Evolutionary conservation across 768 basidiomycete genomes (phyloP), one percentile per base, ranked within the genome.

Genomic region (Psilocybe cubensis): DNA sequence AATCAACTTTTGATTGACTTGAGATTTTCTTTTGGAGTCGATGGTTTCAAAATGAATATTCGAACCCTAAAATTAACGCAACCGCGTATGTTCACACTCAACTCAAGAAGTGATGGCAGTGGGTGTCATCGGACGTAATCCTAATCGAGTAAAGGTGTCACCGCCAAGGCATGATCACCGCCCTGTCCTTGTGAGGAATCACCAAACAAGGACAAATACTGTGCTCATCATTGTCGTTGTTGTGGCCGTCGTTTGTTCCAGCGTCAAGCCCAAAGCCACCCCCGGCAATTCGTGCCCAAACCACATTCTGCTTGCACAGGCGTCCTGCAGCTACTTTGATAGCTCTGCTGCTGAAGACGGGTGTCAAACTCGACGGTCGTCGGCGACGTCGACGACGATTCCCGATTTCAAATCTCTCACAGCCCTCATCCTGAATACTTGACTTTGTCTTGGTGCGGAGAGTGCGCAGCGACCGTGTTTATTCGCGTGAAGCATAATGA

Each of bases 401-500:
- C 52, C 56, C 57, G 54, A 50, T 58, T 62, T 43, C 46, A 54
- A 54, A 20, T 25, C 25, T 51, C 58, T 54, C 58, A 29, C 56
- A 55, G 44, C 53, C 41, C 41, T 50, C 20, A 35, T 53, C 49
- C 58, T 56, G 50, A 33, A 59, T 44, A 54, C 54, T 52, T 43
- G 56, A 57, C 47, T 40, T 50, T 54, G 58, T 38, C 35, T 58
- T 55, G 59, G 59, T 61, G 57, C 49, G 49, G 45, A 52, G 56
- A 58, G 59, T 33, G 59, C 52, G 41, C 54, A 44, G 54, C 57
- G 60, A 64, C 57, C 51, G 58, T 58, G 41, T 45, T 25, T 54
- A 49, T 55, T 57, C 50, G 52, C 44, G 48, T 60, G 50, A 52
- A 50, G 47, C 62, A 68, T 54, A 59, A 88, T 87, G 86, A 87